Conservation (phyloP, 2,329 filamentous ascomycete genomes). For the Amauroascus niger region DNA sequence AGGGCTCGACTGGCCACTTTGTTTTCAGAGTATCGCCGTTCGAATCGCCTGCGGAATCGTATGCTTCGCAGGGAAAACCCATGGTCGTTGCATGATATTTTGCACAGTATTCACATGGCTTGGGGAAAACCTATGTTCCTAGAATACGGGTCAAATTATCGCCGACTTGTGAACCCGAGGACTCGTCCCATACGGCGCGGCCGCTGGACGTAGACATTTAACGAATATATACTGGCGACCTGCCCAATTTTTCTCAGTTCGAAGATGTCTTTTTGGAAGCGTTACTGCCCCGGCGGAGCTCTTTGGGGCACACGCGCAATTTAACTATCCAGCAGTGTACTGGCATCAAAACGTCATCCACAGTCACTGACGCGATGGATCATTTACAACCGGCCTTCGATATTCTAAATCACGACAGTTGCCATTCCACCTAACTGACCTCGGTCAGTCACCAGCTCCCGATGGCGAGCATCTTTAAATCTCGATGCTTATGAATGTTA, state of each 20-base stretch:
- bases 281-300: too few relatives aligned
- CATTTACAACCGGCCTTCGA: too few relatives aligned
- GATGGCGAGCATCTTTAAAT: too few relatives aligned
- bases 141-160: constrained; percentile 19
- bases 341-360: too few relatives aligned
- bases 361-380: too few relatives aligned
- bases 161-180: constrained; percentile 16
- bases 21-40: constrained; percentile 26
- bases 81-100: constrained; percentile 25
- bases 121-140: constrained; percentile 30
- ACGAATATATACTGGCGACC: neutral
- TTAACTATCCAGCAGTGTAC: too few relatives aligned
- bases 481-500: too few relatives aligned
- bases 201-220: neutral
- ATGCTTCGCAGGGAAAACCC: constrained; percentile 31
- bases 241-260: neutral
- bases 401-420: too few relatives aligned
- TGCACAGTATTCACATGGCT: constrained; percentile 27
- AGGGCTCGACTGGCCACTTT: constrained; percentile 31
- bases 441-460: too few relatives aligned
- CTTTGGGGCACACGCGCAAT: too few relatives aligned
- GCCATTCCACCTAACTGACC: too few relatives aligned
- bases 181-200: neutral
- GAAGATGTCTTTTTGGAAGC: neutral
- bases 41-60: constrained; percentile 28